Conservation (phyloP, 2,329 filamentous ascomycete species). For the Botryotinia narcissicola region DNA sequence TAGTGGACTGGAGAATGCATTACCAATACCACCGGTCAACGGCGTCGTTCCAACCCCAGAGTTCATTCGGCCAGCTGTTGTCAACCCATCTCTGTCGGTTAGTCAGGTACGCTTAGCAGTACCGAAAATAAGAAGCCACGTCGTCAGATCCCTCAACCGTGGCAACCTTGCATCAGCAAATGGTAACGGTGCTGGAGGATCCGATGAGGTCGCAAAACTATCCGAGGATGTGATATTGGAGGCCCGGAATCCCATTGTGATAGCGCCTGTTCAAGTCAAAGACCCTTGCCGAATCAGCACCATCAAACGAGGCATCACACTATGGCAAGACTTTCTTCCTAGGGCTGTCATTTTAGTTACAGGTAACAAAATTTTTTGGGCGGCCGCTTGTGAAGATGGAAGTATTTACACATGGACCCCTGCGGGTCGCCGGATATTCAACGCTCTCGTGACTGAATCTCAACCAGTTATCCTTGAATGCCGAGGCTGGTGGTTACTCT, state of each 20-base stretch:
- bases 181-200: constrained; percentile 41
- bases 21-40: constrained; percentile 56
- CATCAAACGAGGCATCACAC: constrained; percentile 71
- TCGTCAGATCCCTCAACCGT: constrained; percentile 75
- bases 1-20: constrained; percentile 75
- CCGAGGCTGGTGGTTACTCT: constrained; percentile 83
- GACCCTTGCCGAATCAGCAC: constrained; percentile 84
- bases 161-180: constrained; percentile 48
- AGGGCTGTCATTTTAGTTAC: constrained; percentile 84
- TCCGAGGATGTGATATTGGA: constrained; percentile 78
- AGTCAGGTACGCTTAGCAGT: constrained; percentile 85
- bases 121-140: constrained; percentile 79
- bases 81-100: constrained; percentile 76
- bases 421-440: constrained; percentile 80
- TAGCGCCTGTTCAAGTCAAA: constrained; percentile 55
- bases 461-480: constrained; percentile 94
- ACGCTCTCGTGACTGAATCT: constrained; percentile 81
- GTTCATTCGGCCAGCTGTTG: constrained; percentile 81
- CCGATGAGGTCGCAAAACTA: constrained; percentile 61
- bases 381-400: constrained; percentile 89
- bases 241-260: constrained; percentile 73
- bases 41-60: constrained; percentile 72
- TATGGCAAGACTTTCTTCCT: constrained; percentile 95
- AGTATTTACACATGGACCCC: constrained; percentile 89
- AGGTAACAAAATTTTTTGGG: constrained; percentile 88